These are phyloP conservation scores for Aureobasidium sp. DNA, from an alignment of 2,329 filamentous ascomycete genomes.

Conservation along the genomic window DNA sequence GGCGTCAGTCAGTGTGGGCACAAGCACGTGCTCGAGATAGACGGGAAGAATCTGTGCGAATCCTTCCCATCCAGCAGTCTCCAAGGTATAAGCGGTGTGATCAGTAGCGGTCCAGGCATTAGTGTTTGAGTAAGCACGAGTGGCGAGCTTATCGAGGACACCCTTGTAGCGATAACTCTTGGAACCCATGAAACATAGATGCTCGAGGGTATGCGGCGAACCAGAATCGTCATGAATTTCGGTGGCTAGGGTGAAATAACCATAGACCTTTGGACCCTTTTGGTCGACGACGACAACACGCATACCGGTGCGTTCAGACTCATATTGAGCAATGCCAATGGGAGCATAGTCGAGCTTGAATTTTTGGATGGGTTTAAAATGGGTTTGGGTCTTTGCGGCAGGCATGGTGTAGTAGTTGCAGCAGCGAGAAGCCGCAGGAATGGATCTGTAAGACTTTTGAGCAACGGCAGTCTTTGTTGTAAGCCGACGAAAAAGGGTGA, in stretches of 20 bases:
- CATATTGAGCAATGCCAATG: slow-evolving; percentile 86
- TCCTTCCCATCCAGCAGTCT: slow-evolving; percentile 93
- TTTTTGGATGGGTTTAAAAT: slow-evolving; percentile 77
- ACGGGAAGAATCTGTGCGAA: slow-evolving; percentile 92
- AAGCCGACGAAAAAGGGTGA: neutral
- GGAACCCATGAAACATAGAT: slow-evolving; percentile 61
- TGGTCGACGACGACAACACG: slow-evolving; percentile 86
- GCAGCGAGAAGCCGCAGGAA: neutral
- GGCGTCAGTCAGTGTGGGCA: slow-evolving; percentile 87
- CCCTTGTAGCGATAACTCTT: slow-evolving; percentile 93
- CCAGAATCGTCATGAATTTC: slow-evolving; percentile 98
- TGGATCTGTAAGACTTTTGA: neutral
- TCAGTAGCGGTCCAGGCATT: slow-evolving; percentile 98
- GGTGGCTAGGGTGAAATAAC: slow-evolving; percentile 91
- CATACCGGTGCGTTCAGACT: slow-evolving; percentile 90
- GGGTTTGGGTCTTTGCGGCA: slow-evolving; percentile 28
- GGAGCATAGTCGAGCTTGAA: slow-evolving; percentile 89
- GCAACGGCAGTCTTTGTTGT: neutral
- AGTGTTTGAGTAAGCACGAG: slow-evolving; percentile 83
- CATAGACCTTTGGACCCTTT: slow-evolving; percentile 88
- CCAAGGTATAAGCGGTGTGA: slow-evolving; percentile 91
- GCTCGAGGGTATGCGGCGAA: slow-evolving; percentile 56
- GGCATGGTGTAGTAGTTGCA: slow-evolving; percentile 5
- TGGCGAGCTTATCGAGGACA: slow-evolving; percentile 87
- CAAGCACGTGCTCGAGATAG: slow-evolving; percentile 88